phyloP scores from a whole-genome alignment of 31 red algal species.

The Pterothamnion heteromorphum region DNA sequence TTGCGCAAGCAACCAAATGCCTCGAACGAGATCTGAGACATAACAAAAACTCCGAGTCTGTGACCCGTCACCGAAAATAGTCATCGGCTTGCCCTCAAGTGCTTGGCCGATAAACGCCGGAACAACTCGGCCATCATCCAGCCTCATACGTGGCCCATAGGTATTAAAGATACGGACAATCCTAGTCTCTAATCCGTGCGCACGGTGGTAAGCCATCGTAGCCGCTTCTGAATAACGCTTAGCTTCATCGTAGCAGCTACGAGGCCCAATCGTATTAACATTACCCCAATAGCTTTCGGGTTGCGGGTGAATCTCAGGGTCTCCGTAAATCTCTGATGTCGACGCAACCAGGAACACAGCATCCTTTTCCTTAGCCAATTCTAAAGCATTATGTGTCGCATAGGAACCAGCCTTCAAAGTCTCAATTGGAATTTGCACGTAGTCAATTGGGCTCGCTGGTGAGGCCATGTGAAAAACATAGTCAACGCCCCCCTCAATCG shows the following conservation, averaged over 20 bases:
- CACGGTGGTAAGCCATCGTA: constrained; percentile 85
- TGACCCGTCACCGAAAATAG: constrained; percentile 83
- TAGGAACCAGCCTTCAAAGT: constrained; percentile 94
- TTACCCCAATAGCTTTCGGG: constrained; percentile 94
- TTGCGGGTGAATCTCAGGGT: constrained; percentile 79
- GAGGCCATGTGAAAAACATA: constrained; percentile 96
- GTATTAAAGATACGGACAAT: constrained; percentile 99
- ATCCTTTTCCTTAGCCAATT: constrained; percentile 82
- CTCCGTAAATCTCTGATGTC: constrained; percentile 82
- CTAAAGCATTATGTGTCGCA: constrained; percentile 97
- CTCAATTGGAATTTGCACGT: constrained; percentile 97
- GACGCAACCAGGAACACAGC: constrained; percentile 87
- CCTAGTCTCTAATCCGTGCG: constrained; percentile 85
- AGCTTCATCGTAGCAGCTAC: constrained; percentile 95
- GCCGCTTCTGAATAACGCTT: constrained; percentile 93
- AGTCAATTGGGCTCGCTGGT: constrained; percentile 88
- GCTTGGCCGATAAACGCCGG: constrained; percentile 92
- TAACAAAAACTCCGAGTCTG: constrained; percentile 99
- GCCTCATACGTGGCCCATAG: constrained; percentile 92
- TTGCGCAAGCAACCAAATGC: constrained; percentile 90
- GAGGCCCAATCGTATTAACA: constrained; percentile 94
- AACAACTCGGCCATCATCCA: constrained; percentile 93
- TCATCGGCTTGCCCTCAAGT: constrained; percentile 74
- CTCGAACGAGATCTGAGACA: constrained; percentile 93
- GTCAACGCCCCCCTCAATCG: constrained; percentile 87